Evolutionary conservation across 176 grass and related monocot genomes (phyloP).

Genomic region (Otatea glauca): DNA sequence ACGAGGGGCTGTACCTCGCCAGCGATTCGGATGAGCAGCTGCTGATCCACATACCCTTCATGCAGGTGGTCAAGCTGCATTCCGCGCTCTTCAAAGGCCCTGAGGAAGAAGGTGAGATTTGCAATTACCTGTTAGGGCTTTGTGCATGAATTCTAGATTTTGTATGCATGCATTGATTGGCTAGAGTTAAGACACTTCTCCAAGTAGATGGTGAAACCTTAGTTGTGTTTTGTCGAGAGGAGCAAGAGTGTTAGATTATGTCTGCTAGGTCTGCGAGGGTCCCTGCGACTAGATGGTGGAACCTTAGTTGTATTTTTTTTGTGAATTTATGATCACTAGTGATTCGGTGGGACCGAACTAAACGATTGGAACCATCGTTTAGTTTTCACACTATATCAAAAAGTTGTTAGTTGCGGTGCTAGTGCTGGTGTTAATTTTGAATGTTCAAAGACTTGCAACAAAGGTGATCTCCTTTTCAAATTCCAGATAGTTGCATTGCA

Average conservation of each 20-base stretch:
- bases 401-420: neutral
- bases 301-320: neutral
- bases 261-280: neutral
- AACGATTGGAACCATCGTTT: neutral
- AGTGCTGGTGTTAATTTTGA: neutral
- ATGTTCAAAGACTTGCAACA: neutral
- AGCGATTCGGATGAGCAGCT: slow-evolving; percentile 90
- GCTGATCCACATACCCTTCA: slow-evolving; percentile 87
- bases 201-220: neutral
- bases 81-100: slow-evolving; percentile 76
- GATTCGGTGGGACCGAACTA: neutral
- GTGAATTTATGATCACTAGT: neutral
- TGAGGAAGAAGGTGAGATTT: slow-evolving; percentile 78
- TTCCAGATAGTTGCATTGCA: slow-evolving; percentile 6
- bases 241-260: neutral
- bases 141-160: neutral
- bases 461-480: neutral
- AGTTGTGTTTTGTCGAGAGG: no score
- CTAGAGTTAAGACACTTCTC: neutral
- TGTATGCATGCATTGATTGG: neutral
- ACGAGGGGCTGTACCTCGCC: slow-evolving; percentile 82
- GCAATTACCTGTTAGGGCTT: neutral
- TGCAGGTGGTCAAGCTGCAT: slow-evolving; percentile 90
- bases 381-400: neutral
- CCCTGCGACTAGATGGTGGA: neutral